Percentiles rank a stretch among this genome's conserved stretches.
Evolutionary conservation across 306 rosid species (phyloP).

Genomic region (Glycine latifolia): DNA sequence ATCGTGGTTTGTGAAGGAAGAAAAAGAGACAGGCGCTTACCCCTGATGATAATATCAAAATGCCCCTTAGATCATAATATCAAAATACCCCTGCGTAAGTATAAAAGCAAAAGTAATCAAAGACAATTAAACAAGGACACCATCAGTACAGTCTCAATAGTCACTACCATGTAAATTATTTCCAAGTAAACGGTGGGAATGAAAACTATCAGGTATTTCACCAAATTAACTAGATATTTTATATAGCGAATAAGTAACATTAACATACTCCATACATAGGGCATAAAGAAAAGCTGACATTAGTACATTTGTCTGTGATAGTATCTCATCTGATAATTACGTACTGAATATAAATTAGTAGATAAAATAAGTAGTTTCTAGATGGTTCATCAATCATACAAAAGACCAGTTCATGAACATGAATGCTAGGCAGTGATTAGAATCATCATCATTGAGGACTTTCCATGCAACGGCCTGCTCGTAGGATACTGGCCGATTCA

Average conservation of each 20-base stretch:
- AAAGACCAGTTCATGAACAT: conserved; percentile 98
- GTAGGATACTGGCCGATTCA: conserved; percentile 89
- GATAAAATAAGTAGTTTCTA: neutral
- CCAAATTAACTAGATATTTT: neutral
- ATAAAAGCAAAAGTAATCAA: neutral
- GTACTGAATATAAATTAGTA: conserved; percentile 50
- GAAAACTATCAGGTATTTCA: neutral
- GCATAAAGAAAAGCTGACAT: conserved; percentile 46
- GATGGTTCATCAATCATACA: conserved; percentile 54
- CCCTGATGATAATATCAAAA: neutral
- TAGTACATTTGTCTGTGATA: conserved; percentile 50
- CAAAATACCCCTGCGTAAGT: neutral
- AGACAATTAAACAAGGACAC: too few species aligned
- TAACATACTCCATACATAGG: neutral
- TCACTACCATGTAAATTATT: neutral
- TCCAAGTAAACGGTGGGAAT: neutral
- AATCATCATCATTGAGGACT: conserved; percentile 85
- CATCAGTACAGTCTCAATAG: neutral
- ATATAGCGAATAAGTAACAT: conserved; percentile 7
- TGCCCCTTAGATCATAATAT: neutral
- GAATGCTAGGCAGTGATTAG: conserved; percentile 93
- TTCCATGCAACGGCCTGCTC: conserved; percentile 96
- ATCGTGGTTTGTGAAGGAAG: neutral
- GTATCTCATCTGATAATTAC: conserved; percentile 40
- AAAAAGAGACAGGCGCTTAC: neutral